Percentiles rank a stretch among this genome's conserved stretches.
These are phyloP conservation scores for Melaleuca quinquenervia DNA, from an alignment of 345 rosid species.

Conservation along the genomic window DNA sequence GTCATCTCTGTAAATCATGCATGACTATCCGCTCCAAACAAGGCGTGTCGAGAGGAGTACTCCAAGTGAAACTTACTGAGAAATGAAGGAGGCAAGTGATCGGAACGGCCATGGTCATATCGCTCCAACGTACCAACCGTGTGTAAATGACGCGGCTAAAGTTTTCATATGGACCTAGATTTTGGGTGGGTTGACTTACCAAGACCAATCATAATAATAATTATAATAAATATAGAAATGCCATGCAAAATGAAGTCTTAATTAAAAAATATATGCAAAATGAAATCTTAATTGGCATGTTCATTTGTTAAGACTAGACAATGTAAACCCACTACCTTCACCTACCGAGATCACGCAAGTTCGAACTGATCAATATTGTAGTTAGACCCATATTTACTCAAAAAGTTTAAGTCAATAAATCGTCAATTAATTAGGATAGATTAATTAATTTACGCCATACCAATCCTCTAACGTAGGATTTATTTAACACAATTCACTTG, in stretches of 20 bases:
- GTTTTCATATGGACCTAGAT: neutral
- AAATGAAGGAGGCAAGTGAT: neutral
- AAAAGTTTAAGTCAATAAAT: no score
- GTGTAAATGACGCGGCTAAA: neutral
- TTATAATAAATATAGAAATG: no score
- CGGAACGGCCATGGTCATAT: neutral
- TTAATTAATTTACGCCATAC: neutral
- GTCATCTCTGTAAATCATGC: neutral
- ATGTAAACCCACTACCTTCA: fast-evolving
- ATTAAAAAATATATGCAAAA: no score
- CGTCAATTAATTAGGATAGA: neutral
- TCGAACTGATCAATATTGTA: no score
- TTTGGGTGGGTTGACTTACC: neutral
- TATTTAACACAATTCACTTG: neutral
- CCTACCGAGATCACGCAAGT: fast-evolving
- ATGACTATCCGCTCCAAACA: neutral
- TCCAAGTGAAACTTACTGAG: neutral
- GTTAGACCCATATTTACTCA: no score
- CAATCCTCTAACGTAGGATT: neutral
- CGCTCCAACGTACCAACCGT: neutral
- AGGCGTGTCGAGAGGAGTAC: neutral
- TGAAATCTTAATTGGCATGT: no score
- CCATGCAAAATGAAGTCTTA: no score
- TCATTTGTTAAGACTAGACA: neutral
- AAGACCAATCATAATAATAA: no score